Evolutionary conservation across 257 asterid species (phyloP).

Genomic region (Plantago major): DNA sequence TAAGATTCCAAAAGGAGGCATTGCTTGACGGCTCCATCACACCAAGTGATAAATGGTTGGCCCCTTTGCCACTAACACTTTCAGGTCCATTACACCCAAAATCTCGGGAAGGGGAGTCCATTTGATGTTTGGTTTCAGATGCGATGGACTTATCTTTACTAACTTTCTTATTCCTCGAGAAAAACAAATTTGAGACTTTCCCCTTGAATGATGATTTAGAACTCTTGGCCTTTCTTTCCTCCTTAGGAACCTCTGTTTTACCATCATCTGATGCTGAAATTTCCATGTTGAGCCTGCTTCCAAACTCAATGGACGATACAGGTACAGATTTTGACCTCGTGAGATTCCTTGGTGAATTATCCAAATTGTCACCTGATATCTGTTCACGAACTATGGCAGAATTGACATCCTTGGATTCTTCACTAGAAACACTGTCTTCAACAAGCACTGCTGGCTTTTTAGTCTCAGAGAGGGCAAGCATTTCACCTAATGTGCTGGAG

Average conservation of each 20-base stretch:
- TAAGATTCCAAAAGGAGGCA: slow-evolving; percentile 8
- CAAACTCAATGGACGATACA: slow-evolving; percentile 54
- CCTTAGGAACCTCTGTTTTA: slow-evolving; percentile 40
- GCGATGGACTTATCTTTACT: slow-evolving; percentile 40
- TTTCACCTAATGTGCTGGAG: slow-evolving; percentile 91
- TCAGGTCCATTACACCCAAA: not conserved
- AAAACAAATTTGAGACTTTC: slow-evolving; percentile 79
- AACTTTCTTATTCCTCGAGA: slow-evolving; percentile 61
- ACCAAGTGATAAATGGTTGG: slow-evolving; percentile 9
- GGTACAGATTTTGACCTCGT: slow-evolving; percentile 87
- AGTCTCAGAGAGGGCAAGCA: slow-evolving; percentile 93
- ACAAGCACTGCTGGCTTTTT: slow-evolving; percentile 37
- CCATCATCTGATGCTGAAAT: slow-evolving; percentile 29
- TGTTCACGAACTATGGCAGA: slow-evolving; percentile 27
- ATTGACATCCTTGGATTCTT: slow-evolving; percentile 36
- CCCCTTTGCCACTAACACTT: not conserved
- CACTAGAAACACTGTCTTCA: slow-evolving; percentile 33
- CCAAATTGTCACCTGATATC: slow-evolving; percentile 26
- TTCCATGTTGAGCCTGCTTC: slow-evolving; percentile 34
- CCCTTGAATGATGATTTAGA: slow-evolving; percentile 63
- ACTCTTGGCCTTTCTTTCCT: slow-evolving; percentile 43
- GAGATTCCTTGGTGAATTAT: slow-evolving; percentile 53
- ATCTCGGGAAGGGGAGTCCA: slow-evolving; percentile 5
- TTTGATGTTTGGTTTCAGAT: slow-evolving; percentile 35
- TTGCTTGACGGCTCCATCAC: slow-evolving; percentile 10